phyloP scores from a whole-genome alignment of 139 green algal species.

The Coelastrella sp. region DNA sequence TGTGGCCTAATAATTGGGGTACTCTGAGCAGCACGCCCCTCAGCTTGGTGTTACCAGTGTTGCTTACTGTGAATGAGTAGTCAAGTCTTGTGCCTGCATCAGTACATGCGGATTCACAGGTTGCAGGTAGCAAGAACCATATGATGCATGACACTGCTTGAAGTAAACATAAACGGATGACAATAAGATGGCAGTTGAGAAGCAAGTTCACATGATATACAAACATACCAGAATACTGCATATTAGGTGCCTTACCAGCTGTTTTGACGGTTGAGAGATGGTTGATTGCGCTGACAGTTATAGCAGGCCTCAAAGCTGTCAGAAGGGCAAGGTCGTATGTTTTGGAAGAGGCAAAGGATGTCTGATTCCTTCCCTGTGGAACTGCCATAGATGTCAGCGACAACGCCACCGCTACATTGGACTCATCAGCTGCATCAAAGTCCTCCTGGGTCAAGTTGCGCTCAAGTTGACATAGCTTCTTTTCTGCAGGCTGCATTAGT shows the following conservation, averaged over 20 bases:
- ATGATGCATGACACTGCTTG: too few relatives aligned
- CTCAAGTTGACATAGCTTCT: not conserved
- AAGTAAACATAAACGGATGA: too few relatives aligned
- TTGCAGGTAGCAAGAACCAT: too few relatives aligned
- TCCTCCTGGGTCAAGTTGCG: not conserved
- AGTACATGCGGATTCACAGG: too few relatives aligned
- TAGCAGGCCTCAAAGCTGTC: not conserved
- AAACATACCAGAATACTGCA: too few relatives aligned
- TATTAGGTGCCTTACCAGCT: too few relatives aligned
- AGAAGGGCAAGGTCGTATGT: not conserved
- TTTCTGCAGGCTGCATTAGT: not conserved
- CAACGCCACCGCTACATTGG: not conserved
- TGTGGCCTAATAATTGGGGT: not conserved
- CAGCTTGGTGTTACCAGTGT: slow-evolving; percentile 8
- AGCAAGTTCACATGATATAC: too few relatives aligned
- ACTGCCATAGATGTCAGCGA: not conserved
- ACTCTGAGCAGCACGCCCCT: not conserved
- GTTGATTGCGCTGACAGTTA: too few relatives aligned
- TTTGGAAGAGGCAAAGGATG: not conserved
- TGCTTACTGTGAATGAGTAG: not conserved
- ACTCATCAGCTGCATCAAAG: not conserved
- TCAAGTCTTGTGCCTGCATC: not conserved
- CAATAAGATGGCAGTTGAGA: too few relatives aligned
- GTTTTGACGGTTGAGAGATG: too few relatives aligned
- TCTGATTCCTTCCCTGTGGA: not conserved